Conservation (phyloP, 148 eudicot species). For the Amaranthus palmeri region DNA sequence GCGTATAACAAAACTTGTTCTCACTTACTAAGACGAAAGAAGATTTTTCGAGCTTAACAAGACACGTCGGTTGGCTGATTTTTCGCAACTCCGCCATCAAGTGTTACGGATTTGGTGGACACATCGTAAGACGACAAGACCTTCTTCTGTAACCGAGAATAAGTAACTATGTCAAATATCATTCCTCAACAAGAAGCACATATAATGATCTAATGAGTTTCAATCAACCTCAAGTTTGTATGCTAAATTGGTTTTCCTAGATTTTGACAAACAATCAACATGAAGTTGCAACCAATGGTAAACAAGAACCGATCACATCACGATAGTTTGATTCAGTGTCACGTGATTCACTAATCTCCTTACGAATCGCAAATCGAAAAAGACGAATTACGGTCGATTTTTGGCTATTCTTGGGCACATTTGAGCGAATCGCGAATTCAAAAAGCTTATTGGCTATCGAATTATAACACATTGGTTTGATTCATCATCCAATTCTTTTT, state of each 20-base stretch:
- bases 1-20: neutral
- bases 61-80: conserved; percentile 22
- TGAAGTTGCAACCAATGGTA: neutral
- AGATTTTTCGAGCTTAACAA: conserved; percentile 15
- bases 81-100: conserved; percentile 22
- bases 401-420: too few relatives aligned
- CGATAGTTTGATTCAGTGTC: neutral
- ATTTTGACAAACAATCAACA: neutral
- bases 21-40: neutral
- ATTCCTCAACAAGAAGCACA: conserved; percentile 8
- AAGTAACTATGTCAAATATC: conserved; percentile 4
- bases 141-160: conserved; percentile 28
- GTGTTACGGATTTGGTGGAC: conserved; percentile 20
- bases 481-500: too few relatives aligned
- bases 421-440: too few relatives aligned
- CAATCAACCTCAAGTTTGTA: neutral
- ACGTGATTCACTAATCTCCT: too few relatives aligned
- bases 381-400: too few relatives aligned
- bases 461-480: too few relatives aligned
- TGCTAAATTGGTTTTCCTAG: neutral
- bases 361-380: too few relatives aligned
- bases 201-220: neutral
- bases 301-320: neutral
- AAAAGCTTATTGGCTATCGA: too few relatives aligned
- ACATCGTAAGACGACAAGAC: conserved; percentile 29